Base-by-base conservation (phyloP, 805 yeast species). In the Saccharomycopsis microspora region DNA sequence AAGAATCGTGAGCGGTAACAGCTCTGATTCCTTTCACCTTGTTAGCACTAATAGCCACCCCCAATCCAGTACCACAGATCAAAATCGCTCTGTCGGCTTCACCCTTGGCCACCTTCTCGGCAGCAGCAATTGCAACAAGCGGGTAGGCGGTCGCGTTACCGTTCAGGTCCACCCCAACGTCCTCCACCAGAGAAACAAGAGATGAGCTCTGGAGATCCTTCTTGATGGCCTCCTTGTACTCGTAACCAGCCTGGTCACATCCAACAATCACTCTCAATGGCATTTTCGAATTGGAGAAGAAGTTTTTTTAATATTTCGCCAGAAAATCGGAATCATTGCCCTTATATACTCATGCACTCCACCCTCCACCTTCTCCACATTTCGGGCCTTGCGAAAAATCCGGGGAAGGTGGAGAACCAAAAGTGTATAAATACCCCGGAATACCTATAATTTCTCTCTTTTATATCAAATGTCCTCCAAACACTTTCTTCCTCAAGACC, bases 11-110 rank as follows among this genome's bases (percentile, higher is more conserved):
- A 3, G 74, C 75, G 28, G 75, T 70, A 6, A 67, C 74, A 1
- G 75, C 75, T 42, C 75, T 58, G 46, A 70, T 69, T 7, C 74
- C 74, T 3, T 61, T 55, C 27, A 70, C 75, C 54, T 70, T 70
- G 58, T 70, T 71, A 9, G 75, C 75, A 37, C 69, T 59, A 44
- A 71, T 63, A 9, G 74, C 73, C n/a, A 71, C 74, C 0, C 75
- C 75, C 35, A 71, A 60, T 1, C 75, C 75, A 5, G 75, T 71
- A 3, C 75, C 75, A 55, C 75, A 71, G 52, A 71, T 65, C 39
- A 71, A 57, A 32, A 71, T 63, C 7, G 68, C 76, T 29, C 76
- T 57, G 49, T 71, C 74, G 7, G 70, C 72, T 47, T 69, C 63
- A 5, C 70, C 71, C 8, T 54, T 50, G 8, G 63, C 61, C 11